phyloP scores from a whole-genome alignment of 805 yeast species.

The Saturnispora serradocipensis region DNA sequence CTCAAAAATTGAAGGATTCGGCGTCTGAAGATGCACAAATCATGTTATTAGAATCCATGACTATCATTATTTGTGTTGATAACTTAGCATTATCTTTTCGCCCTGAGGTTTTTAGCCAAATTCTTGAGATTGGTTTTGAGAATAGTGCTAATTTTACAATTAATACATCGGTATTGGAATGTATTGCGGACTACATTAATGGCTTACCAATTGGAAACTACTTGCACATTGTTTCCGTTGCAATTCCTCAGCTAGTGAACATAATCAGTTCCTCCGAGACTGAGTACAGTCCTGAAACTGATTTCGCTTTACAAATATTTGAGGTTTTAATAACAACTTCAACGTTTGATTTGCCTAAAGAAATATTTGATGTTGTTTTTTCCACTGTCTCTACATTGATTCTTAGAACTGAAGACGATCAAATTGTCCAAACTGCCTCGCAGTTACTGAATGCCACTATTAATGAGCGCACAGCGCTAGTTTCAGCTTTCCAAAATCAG shows the following conservation, averaged over 20 bases:
- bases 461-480: conserved; percentile 23
- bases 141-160: conserved; percentile 71
- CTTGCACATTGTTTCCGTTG: conserved; percentile 37
- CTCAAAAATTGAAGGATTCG: conserved; percentile 41
- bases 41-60: conserved; percentile 60
- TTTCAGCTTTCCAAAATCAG: conserved; percentile 3
- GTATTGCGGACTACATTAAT: conserved; percentile 51
- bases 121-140: conserved; percentile 56
- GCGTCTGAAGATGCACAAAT: conserved; percentile 78
- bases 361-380: conserved; percentile 34
- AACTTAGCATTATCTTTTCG: conserved; percentile 26
- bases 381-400: conserved; percentile 35
- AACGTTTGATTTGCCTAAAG: conserved; percentile 15
- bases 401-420: conserved; percentile 54
- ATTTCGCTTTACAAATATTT: conserved; percentile 49
- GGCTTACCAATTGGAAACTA: conserved; percentile 38
- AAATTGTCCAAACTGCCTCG: conserved; percentile 66
- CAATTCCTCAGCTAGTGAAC: conserved; percentile 42
- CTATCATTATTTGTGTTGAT: conserved; percentile 45
- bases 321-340: conserved; percentile 36
- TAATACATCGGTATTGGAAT: conserved; percentile 57
- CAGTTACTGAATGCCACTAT: conserved; percentile 62
- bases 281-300: conserved; percentile 53
- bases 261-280: conserved; percentile 29
- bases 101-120: conserved; percentile 38